Percentiles rank a stretch among this genome's conserved stretches.
Evolutionary conservation across 2,329 filamentous ascomycete species (phyloP).

Genomic region (Colletotrichum spinosum): DNA sequence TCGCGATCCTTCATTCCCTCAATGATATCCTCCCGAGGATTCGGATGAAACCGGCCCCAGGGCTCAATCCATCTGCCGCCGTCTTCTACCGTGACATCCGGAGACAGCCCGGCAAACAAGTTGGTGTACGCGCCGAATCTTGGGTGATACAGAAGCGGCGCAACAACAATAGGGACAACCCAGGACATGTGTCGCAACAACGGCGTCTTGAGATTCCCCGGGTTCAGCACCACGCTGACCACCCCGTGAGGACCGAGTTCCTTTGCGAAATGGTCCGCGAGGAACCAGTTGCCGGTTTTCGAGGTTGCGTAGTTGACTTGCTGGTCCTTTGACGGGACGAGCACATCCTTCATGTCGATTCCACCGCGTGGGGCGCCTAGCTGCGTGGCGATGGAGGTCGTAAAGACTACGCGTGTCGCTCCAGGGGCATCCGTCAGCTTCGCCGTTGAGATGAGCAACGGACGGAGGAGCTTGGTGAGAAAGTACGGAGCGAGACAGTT

Average conservation of each 20-base stretch:
- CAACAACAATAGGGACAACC: slow-evolving; percentile 36
- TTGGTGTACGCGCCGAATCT: slow-evolving; percentile 59
- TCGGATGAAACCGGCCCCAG: slow-evolving; percentile 34
- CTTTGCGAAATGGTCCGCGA: slow-evolving; percentile 45
- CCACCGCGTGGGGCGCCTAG: slow-evolving; percentile 42
- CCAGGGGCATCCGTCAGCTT: slow-evolving; percentile 23
- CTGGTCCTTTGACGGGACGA: slow-evolving; percentile 30
- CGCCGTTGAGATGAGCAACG: slow-evolving; percentile 32
- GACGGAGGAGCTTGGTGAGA: slow-evolving; percentile 41
- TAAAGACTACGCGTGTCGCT: slow-evolving; percentile 48
- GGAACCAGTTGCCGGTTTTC: slow-evolving; percentile 45
- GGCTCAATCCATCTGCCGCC: slow-evolving; percentile 44
- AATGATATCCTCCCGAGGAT: slow-evolving; percentile 42
- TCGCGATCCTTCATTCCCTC: slow-evolving; percentile 41
- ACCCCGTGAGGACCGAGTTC: slow-evolving; percentile 39
- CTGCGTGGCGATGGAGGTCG: slow-evolving; percentile 43
- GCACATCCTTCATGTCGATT: slow-evolving; percentile 41
- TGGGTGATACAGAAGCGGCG: slow-evolving; percentile 42
- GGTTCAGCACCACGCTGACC: slow-evolving; percentile 47
- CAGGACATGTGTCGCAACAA: slow-evolving; percentile 46
- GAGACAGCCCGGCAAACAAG: slow-evolving; percentile 58
- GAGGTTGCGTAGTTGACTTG: slow-evolving; percentile 45
- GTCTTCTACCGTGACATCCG: slow-evolving; percentile 53
- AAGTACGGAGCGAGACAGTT: slow-evolving; percentile 42
- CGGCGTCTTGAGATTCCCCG: slow-evolving; percentile 52